Percentiles rank a stretch among this genome's conserved stretches.
Conservation (phyloP, 768 basidiomycete species). For the Lepiota brunneoincarnata region DNA sequence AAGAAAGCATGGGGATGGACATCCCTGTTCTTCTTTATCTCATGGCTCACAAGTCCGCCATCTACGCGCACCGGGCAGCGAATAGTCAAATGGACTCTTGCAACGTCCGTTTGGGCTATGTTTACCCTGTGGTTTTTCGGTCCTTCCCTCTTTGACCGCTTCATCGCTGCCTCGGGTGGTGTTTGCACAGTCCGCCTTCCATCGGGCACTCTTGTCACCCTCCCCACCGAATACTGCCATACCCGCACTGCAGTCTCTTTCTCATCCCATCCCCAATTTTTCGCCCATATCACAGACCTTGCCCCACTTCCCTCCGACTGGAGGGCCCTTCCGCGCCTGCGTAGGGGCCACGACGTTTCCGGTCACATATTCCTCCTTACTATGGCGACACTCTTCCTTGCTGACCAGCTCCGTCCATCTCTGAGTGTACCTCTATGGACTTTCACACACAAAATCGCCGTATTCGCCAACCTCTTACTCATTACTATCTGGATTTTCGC, state of each 20-base stretch:
- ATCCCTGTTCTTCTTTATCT: conserved; percentile 56
- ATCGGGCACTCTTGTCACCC: conserved; percentile 45
- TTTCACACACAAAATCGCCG: conserved; percentile 43
- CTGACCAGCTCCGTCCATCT: conserved; percentile 67
- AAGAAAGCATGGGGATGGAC: conserved; percentile 95
- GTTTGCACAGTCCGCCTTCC: conserved; percentile 71
- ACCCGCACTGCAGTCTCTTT: conserved; percentile 49
- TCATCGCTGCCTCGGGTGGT: conserved; percentile 66
- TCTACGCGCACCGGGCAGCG: conserved; percentile 38
- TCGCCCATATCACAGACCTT: conserved; percentile 29
- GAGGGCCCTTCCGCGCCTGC: conserved; percentile 56
- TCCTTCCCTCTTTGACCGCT: conserved; percentile 67
- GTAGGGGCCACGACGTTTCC: conserved; percentile 87
- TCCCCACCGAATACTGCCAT: conserved; percentile 61
- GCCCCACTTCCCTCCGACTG: conserved; percentile 36
- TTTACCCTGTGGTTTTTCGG: conserved; percentile 92
- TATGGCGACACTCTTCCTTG: conserved; percentile 73
- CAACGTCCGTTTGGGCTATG: conserved; percentile 65
- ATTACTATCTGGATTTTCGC: conserved; percentile 72
- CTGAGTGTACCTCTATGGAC: conserved; percentile 38
- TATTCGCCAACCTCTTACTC: conserved; percentile 43
- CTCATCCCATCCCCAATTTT: conserved; percentile 60
- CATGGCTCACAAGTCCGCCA: conserved; percentile 56
- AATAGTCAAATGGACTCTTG: conserved; percentile 51
- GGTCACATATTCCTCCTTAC: conserved; percentile 92